Evolutionary conservation across 2,329 filamentous ascomycete genomes (phyloP).

Genomic region (Nothopassalora personata): DNA sequence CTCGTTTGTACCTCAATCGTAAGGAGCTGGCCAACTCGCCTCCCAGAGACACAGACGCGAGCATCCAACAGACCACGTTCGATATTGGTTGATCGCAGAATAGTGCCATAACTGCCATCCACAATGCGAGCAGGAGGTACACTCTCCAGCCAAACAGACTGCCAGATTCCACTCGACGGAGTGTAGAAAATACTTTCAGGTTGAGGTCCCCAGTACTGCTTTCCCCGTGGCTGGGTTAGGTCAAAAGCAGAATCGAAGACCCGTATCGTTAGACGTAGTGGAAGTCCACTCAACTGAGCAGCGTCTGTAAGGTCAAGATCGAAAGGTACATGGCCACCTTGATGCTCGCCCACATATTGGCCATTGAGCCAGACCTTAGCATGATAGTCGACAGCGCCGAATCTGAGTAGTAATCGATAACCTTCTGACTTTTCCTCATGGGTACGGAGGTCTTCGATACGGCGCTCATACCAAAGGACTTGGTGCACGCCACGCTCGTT

Average conservation of each 20-base stretch:
- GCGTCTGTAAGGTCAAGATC: slow-evolving; percentile 53
- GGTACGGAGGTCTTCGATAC: slow-evolving; percentile 24
- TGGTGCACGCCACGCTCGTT: slow-evolving; percentile 59
- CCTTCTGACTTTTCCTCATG: slow-evolving; percentile 27
- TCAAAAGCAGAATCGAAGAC: slow-evolving; percentile 62
- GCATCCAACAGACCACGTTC: slow-evolving; percentile 48
- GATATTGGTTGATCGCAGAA: slow-evolving; percentile 53
- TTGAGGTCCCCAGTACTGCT: slow-evolving; percentile 57
- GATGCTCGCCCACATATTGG: slow-evolving; percentile 49
- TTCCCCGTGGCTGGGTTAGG: slow-evolving; percentile 60
- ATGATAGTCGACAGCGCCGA: slow-evolving; percentile 59
- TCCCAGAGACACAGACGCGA: slow-evolving; percentile 46
- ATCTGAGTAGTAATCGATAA: slow-evolving; percentile 48
- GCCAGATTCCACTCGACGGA: slow-evolving; percentile 70
- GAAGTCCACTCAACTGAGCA: slow-evolving; percentile 20
- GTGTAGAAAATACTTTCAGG: slow-evolving; percentile 66
- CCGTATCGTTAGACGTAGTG: slow-evolving; percentile 48
- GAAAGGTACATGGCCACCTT: slow-evolving; percentile 56
- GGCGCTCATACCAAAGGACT: slow-evolving; percentile 61
- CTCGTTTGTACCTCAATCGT: slow-evolving; percentile 51
- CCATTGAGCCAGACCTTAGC: slow-evolving; percentile 55
- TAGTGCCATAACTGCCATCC: slow-evolving; percentile 54
- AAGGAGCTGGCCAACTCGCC: slow-evolving; percentile 44
- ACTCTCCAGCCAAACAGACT: slow-evolving; percentile 63
- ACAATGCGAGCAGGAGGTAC: slow-evolving; percentile 51